Percentiles rank a stretch among this genome's conserved stretches.
Conservation (phyloP, 805 yeast species). For the Starmera caribaea region DNA sequence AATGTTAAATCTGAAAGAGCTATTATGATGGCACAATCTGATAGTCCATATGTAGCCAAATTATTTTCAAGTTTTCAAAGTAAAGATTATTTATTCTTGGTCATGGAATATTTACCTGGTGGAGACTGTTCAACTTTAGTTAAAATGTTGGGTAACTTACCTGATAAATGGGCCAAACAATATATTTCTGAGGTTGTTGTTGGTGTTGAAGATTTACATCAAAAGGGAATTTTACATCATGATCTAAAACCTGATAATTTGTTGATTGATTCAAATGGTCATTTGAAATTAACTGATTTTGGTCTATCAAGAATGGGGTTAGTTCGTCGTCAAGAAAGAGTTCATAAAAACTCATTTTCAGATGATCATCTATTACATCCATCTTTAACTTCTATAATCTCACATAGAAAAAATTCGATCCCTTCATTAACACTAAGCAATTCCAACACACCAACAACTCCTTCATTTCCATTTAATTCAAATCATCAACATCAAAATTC, state of each 20-base stretch:
- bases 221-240: slow-evolving; percentile 84
- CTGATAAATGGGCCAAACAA: slow-evolving; percentile 77
- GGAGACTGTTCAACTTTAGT: slow-evolving; percentile 90
- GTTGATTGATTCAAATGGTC: slow-evolving; percentile 79
- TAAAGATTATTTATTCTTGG: slow-evolving; percentile 75
- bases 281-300: slow-evolving; percentile 87
- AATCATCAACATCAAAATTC: slow-evolving; percentile 4
- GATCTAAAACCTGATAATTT: slow-evolving; percentile 94
- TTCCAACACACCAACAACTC: slow-evolving; percentile 13
- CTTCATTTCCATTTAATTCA: slow-evolving; percentile 9
- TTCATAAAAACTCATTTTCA: slow-evolving; percentile 3
- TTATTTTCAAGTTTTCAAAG: slow-evolving; percentile 84
- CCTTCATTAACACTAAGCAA: slow-evolving; percentile 1
- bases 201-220: slow-evolving; percentile 85
- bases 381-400: neutral
- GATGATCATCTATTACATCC: slow-evolving; percentile 12
- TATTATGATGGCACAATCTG: slow-evolving; percentile 95
- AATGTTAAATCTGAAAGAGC: slow-evolving; percentile 94
- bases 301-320: slow-evolving; percentile 89
- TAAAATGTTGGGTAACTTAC: slow-evolving; percentile 71
- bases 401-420: slow-evolving; percentile 1
- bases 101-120: slow-evolving; percentile 94
- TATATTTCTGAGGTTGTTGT: slow-evolving; percentile 86
- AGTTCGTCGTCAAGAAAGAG: slow-evolving; percentile 60
- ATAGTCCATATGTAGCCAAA: slow-evolving; percentile 88